Percentiles rank a stretch among this genome's conserved stretches.
phyloP scores from a whole-genome alignment of 1,284 basidiomycete genomes.

The Tilletia caries region DNA sequence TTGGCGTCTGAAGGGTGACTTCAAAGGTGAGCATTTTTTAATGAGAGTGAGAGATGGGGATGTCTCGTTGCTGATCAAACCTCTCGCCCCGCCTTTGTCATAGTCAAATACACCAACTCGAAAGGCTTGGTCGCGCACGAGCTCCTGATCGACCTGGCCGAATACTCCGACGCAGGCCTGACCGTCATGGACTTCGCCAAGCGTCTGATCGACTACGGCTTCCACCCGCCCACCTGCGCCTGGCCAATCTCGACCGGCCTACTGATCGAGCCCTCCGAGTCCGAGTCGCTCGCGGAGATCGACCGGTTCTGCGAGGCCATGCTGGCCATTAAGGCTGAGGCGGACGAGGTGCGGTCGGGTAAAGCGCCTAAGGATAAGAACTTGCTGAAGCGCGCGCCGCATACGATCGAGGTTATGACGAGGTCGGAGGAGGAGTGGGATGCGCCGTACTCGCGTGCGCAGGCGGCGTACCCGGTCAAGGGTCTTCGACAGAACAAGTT shows the following conservation, averaged over 20 bases:
- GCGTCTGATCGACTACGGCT: slow-evolving; percentile 67
- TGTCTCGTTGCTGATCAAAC: not conserved
- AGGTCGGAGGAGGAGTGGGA: slow-evolving; percentile 75
- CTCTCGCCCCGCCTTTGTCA: not conserved
- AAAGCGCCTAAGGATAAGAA: slow-evolving; percentile 65
- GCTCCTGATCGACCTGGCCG: slow-evolving; percentile 86
- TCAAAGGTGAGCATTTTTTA: slow-evolving; percentile 57
- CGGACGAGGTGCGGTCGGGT: slow-evolving; percentile 78
- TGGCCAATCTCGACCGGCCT: slow-evolving; percentile 52
- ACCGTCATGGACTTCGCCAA: slow-evolving; percentile 96
- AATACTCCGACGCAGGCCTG: slow-evolving; percentile 80
- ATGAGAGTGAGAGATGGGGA: not conserved
- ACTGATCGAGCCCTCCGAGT: slow-evolving; percentile 51
- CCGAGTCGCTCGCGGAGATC: slow-evolving; percentile 46
- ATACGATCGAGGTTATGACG: slow-evolving; percentile 74
- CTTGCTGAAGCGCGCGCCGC: slow-evolving; percentile 87
- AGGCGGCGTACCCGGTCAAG: slow-evolving; percentile 44
- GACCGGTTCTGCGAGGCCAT: slow-evolving; percentile 88
- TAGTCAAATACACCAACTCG: slow-evolving; percentile 78
- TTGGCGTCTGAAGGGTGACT: slow-evolving; percentile 75
- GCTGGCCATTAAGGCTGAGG: slow-evolving; percentile 89
- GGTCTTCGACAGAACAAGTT: slow-evolving; percentile 42
- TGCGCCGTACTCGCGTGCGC: slow-evolving; percentile 53
- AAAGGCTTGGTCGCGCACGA: slow-evolving; percentile 93
- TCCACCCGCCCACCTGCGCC: slow-evolving; percentile 49